Base-by-base conservation (phyloP, 768 basidiomycete species). In the Rhizopogon roseolus region DNA sequence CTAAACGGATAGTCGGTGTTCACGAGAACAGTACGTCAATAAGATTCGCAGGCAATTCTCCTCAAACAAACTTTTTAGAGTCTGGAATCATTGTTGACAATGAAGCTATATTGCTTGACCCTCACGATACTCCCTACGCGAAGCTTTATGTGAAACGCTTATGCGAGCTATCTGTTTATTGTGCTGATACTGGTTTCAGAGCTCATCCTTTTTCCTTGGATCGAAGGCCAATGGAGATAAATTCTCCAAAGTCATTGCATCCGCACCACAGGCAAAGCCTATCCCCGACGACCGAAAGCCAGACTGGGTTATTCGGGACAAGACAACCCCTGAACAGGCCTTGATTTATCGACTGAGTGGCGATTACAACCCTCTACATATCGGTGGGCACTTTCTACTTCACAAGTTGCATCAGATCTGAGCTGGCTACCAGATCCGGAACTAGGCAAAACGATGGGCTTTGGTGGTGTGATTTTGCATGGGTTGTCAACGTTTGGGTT, bases 381-480 rank as follows among this genome's bases (percentile, higher is more conserved):
- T 87, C 49, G 86, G 85, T 86, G 50, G 13, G 74, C 54, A 22
- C 32, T 14, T 39, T 22, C 44, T 4, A 40, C 22, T 19, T 50
- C 10, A 17, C 16, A 5, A 11, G 19, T 19, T 56, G 27, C 13
- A 2, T 48, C 2, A 34, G 4, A 25, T 25, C 45, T 37, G 19
- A 37, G 29, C 22, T 13, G 53, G 10, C 13, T 22, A 49, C 2
- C 64, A 88, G 91, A 93, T 72, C 89, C 91, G 1, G 66, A 62
- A 13, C 81, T 90, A 38, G 92, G 90, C n/a, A 66, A 82, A 58
- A 76, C 74, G 7, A 76, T 84, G 16, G 90, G 90, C 10, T 93
- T 95, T 62, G 89, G 89, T 2, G 92, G 86, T 45, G 82, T 86
- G 37, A 93, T 95, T 61, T 78, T 94, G 3, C 92, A 95, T 63